Conservation (phyloP, 768 basidiomycete genomes). For the Amanita fuliginea region DNA sequence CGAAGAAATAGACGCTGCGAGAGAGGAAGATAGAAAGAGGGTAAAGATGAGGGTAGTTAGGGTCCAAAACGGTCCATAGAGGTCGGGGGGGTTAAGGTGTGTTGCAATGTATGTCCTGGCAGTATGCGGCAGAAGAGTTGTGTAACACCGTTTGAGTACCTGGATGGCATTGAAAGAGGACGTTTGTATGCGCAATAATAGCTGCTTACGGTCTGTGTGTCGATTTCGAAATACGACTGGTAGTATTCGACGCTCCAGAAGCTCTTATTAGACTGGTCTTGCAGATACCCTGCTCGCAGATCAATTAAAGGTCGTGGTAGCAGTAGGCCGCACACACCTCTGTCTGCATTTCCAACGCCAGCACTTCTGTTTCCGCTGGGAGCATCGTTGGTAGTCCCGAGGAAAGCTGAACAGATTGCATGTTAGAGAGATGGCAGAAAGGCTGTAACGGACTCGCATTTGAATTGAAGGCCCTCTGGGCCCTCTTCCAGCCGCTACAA, state of each 20-base stretch:
- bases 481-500: slow-evolving; percentile 52
- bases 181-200: background rate
- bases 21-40: slow-evolving; percentile 88
- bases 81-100: slow-evolving; percentile 59
- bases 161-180: slow-evolving; percentile 14
- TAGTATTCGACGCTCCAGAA: slow-evolving; percentile 85
- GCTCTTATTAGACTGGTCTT: slow-evolving; percentile 39
- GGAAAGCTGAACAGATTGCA: slow-evolving; percentile 36
- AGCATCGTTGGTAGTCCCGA: slow-evolving; percentile 30
- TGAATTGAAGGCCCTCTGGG: slow-evolving; percentile 61
- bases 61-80: slow-evolving; percentile 96
- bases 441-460: slow-evolving; percentile 31
- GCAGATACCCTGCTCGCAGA: slow-evolving; percentile 44
- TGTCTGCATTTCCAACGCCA: slow-evolving; percentile 38
- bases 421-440: background rate
- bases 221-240: slow-evolving; percentile 82
- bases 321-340: slow-evolving; percentile 21
- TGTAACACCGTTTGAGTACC: slow-evolving; percentile 69
- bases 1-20: slow-evolving; percentile 78
- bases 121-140: slow-evolving; percentile 66
- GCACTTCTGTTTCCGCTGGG: slow-evolving; percentile 20
- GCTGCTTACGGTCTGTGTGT: slow-evolving; percentile 54
- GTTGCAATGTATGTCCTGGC: slow-evolving; percentile 45
- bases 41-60: slow-evolving; percentile 90
- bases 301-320: background rate